Evolutionary conservation across 169 alveolate genomes (phyloP), one percentile per base, ranked within the genome.

Genomic region (Sarcocystis neurona): DNA sequence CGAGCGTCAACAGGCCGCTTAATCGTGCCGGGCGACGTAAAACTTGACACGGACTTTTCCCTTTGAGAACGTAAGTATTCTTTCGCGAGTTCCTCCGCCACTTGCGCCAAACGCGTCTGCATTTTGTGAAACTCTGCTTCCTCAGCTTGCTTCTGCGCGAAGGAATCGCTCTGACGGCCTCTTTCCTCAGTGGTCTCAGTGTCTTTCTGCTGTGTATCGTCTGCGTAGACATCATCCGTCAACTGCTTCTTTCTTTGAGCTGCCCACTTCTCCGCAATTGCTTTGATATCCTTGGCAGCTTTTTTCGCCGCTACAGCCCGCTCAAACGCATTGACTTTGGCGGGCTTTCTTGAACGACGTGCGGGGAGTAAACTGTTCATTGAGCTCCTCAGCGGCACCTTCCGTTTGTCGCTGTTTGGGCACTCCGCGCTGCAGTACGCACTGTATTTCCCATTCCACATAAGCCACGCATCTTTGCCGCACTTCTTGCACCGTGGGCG

Each of bases 381-480:
- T 87, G 32, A 53, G 75, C 88, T 43, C 91, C 48, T 56, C 79
- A 77, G 63, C 82, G n/a, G n/a, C 72, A 20, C 41, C 32, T 37
- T 47, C 58, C 53, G 50, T 32, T 8, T 39, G 27, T 72, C 82
- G 37, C 56, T 72, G 82, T 72, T 32, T 56, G 41, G 5, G 82
- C 82, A 72, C 10, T 72, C 82, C 20, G 41, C 82, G 68, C 91
- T 77, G 68, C 91, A 87, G 72, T 48, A 87, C 75, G 75, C 91
- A 23, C 87, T 84, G 53, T 77, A 87, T 37, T 46, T 50, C 23
- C 91, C 91, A 41, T 75, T 84, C 91, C 91, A 87, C 74, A 66
- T 72, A 34, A 87, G 87, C 91, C 91, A 87, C 23, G 91, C 91
- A 50, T 87, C 91, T 2, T 74, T 84, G 47, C 79, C 79, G 82